Base-by-base conservation (phyloP, 371 early-diverging fungal genomes). In the Mucor piriformis region DNA sequence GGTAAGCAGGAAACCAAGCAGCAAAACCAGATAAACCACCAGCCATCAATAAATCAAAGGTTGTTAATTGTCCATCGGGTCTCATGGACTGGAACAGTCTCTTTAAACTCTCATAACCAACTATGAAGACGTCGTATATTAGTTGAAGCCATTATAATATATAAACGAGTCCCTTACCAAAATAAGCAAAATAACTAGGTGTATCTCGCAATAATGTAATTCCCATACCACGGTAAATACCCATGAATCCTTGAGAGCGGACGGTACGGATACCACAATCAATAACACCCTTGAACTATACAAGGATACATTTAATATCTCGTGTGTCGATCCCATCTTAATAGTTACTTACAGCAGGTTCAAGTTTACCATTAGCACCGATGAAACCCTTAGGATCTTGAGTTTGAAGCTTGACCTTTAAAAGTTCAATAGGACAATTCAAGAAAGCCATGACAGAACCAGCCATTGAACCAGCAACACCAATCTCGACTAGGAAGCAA, bases 1-100 rank as follows among this genome's bases (percentile, higher is more conserved):
- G 95, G 66, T 92, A 93, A 24, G 92, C 90, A 2, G 90, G 87
- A 13, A 94, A 69, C 95, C 95, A 95, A 21, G 92, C 91, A 37
- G 82, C 87, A 50, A 90, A 83, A 24, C 95, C 95, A 15, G 93
- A 91, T 38, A 88, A 66, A 44, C 94, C 94, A 57, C 95, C 95
- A 11, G 93, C 89, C 68, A 93, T 61, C 50, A 94, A 73, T 57
- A 93, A 73, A 61, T 93, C 92, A 24, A 77, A 38, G 0, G 79
- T 79, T 1, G 69, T 71, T n/a, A 86, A 40, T 25, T 57, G 15
- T 3, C 54, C 54, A 34, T 80, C 80, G 12, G 21, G 0, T n/a
- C 69, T 61, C 42, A 78, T 57, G 2, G 73, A 70, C 12, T 86
- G 78, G 56, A 82, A 78, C 10, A 82, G 29, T 42, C 76, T 70